phyloP scores from a whole-genome alignment of 2,329 filamentous ascomycete species.

The Volutella citrinella region DNA sequence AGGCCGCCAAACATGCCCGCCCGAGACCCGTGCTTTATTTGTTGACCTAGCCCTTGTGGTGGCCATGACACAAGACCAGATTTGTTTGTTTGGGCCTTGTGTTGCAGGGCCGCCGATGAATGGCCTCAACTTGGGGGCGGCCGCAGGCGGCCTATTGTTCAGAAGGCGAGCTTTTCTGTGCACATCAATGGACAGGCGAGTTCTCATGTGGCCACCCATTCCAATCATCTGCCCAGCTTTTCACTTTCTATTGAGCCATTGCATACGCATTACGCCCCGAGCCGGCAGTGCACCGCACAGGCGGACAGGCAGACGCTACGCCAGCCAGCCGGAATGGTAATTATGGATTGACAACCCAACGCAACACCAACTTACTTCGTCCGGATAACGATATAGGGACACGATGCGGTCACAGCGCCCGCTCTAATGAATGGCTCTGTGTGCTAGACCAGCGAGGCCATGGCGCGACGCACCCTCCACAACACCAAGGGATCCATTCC shows the following conservation, averaged over 20 bases:
- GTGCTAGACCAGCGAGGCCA: slow-evolving; percentile 4
- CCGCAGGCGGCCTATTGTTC: slow-evolving; percentile 17
- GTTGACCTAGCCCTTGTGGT: slow-evolving; percentile 3
- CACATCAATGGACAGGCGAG: too few relatives aligned
- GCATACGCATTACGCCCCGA: too few relatives aligned
- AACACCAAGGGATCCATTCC: slow-evolving; percentile 9
- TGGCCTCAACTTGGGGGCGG: slow-evolving; percentile 14
- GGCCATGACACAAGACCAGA: slow-evolving; percentile 17
- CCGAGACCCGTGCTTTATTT: slow-evolving; percentile 7
- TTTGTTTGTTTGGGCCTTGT: slow-evolving; percentile 26
- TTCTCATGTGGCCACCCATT: slow-evolving; percentile 11
- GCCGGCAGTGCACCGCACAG: slow-evolving; percentile 18
- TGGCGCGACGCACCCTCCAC: slow-evolving; percentile 9
- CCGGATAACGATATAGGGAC: too few relatives aligned
- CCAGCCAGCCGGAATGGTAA: too few relatives aligned
- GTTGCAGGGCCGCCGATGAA: slow-evolving; percentile 15
- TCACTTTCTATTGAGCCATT: too few relatives aligned
- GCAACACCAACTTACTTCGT: too few relatives aligned
- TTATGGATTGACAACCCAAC: too few relatives aligned
- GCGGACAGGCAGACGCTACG: too few relatives aligned
- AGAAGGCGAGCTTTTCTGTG: too few relatives aligned
- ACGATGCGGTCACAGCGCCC: slow-evolving; percentile 1
- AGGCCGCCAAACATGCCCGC: too few relatives aligned
- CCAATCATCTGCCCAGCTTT: slow-evolving; percentile 4
- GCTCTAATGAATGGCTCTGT: too few relatives aligned